Base-by-base conservation (phyloP, 2,329 filamentous ascomycete genomes). In the Fusarium luffae region DNA sequence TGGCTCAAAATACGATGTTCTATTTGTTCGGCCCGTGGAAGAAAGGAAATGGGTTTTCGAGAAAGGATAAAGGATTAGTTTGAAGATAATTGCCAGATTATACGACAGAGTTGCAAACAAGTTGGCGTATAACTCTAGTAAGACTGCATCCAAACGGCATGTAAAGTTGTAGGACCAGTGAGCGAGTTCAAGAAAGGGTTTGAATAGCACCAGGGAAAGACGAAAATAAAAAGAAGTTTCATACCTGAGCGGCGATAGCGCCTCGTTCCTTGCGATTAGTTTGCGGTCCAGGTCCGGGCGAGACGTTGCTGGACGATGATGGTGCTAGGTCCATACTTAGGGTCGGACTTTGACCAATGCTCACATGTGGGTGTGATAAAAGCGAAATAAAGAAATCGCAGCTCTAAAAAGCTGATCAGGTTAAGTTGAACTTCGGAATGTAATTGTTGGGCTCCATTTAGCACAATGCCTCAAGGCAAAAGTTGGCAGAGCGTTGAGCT, bases 241-340 rank as follows among this genome's bases (percentile, higher is more conserved):
- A 67, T 75, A 81, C 78, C 77, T 80, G 79, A 51, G 79, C 78
- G 66, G 79, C 79, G 72, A 81, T 81, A 25, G 79, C 77, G 63
- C 79, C 79, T 61, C 79, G 78, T 63, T 80, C 79, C 66, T 81
- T 81, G 60, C 79, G 76, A 65, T 74, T 77, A 37, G 72, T 68
- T 34, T 77, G 77, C 46, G 74, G 69, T 64, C 75, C 75, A 46
- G 79, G 74, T 51, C 76, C 77, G 58, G 76, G 75, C 63, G 78
- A 80, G 72, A 75, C 76, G 58, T 78, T 78, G 62, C 58, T 71
- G 48, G 69, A 76, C 63, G 74, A 64, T 21, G 74, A 64, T 69
- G 60, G 68, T 68, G 65, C 72, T 57, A 60, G 48, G 59, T 76
- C 74, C 73, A 76, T 76, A 66, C 50, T 74, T 71, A 62, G 54